Conservation (phyloP, 1,284 basidiomycete species). For the Sporisorium exsertum region DNA sequence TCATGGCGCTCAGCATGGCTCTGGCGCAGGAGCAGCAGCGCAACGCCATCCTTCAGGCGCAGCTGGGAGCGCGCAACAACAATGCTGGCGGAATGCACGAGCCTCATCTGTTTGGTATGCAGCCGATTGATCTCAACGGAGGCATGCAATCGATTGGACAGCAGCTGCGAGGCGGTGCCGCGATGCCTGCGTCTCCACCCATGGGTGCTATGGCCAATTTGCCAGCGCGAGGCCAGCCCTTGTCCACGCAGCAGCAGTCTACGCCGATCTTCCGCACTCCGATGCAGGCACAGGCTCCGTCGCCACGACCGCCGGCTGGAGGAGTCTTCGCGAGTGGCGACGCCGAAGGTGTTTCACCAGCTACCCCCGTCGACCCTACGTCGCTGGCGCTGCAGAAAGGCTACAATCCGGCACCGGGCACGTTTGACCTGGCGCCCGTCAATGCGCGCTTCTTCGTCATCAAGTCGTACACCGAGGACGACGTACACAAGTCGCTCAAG, state of each 20-base stretch:
- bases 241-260: constrained; percentile 23
- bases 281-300: constrained; percentile 6
- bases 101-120: constrained; percentile 43
- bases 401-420: constrained; percentile 50
- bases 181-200: constrained; percentile 21
- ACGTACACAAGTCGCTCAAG: constrained; percentile 65
- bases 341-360: constrained; percentile 1
- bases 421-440: constrained; percentile 45
- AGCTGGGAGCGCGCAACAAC: constrained; percentile 36
- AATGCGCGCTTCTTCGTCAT: constrained; percentile 66
- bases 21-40: constrained; percentile 57
- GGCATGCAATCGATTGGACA: constrained; percentile 39
- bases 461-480: constrained; percentile 68
- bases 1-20: constrained; percentile 55
- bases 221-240: constrained; percentile 17
- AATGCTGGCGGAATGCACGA: constrained; percentile 19
- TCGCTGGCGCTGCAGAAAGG: constrained; percentile 40
- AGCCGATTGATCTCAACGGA: constrained; percentile 32
- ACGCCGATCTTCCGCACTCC: constrained; percentile 24
- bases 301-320: constrained; percentile 15
- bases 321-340: background rate
- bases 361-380: constrained; percentile 24
- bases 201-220: constrained; percentile 22
- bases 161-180: constrained; percentile 32
- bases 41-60: constrained; percentile 52